Percentiles rank a stretch among this genome's conserved stretches.
Evolutionary conservation across 331 rosid genomes (phyloP).

Genomic region (Acacia pycnantha): DNA sequence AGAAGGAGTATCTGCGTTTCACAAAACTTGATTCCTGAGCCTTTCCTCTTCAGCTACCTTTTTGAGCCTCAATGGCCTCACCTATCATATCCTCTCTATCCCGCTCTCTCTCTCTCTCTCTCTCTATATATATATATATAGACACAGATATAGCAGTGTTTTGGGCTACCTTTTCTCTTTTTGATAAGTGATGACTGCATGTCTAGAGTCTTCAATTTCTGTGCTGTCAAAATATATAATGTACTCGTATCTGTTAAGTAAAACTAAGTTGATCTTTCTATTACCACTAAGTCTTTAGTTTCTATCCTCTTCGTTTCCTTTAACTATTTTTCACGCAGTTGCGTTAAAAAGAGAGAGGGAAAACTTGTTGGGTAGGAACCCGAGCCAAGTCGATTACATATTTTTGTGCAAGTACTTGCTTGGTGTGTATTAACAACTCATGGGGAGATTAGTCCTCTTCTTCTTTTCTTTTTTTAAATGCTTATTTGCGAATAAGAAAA

Average conservation of each 20-base stretch:
- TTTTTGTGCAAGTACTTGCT: background rate
- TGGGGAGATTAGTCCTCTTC: background rate
- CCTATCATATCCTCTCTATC: background rate
- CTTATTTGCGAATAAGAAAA: background rate
- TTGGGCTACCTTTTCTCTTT: background rate
- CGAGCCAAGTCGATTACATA: background rate
- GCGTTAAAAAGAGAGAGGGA: background rate
- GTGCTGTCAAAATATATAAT: constrained; percentile 15
- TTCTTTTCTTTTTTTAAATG: background rate
- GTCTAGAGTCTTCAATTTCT: constrained; percentile 6
- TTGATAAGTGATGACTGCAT: constrained; percentile 3
- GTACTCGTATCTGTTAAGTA: background rate
- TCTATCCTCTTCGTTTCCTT: background rate
- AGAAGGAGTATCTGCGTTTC: constrained; percentile 64
- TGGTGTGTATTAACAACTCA: background rate
- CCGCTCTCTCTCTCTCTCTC: background rate
- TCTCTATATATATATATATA: background rate
- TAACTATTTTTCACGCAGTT: background rate
- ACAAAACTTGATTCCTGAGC: constrained; percentile 33
- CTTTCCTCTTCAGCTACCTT: background rate
- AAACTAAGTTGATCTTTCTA: background rate
- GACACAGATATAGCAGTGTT: background rate
- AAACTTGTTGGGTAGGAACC: background rate
- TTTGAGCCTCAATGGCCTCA: background rate
- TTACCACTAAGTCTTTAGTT: background rate